These are phyloP conservation scores for Lycium barbarum DNA, from an alignment of 257 asterid species.

Conservation along the genomic window DNA sequence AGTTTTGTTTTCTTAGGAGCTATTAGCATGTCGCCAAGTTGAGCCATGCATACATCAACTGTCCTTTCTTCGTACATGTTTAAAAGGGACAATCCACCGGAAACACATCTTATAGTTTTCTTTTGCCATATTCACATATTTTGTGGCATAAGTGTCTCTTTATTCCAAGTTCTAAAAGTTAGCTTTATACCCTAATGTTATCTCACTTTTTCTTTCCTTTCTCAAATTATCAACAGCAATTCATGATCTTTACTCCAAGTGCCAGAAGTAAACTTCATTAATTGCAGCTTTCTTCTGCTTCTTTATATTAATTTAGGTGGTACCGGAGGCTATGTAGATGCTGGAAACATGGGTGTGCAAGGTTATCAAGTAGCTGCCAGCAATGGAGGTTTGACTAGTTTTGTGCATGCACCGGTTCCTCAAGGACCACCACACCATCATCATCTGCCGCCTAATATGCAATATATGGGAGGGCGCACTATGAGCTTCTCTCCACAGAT, in stretches of 20 bases:
- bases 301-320: slow-evolving; percentile 33
- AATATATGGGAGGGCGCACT: slow-evolving; percentile 58
- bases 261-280: background rate
- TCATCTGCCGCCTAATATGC: slow-evolving; percentile 57
- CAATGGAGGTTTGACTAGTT: slow-evolving; percentile 52
- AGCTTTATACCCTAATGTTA: too few relatives aligned
- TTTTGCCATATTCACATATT: background rate
- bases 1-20: background rate
- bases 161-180: background rate
- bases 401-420: slow-evolving; percentile 54
- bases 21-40: background rate
- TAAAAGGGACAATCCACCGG: background rate
- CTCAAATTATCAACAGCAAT: too few relatives aligned
- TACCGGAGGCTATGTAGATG: slow-evolving; percentile 51
- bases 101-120: background rate
- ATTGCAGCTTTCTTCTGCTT: background rate
- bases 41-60: background rate
- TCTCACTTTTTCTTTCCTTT: too few relatives aligned
- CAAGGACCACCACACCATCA: slow-evolving; percentile 58
- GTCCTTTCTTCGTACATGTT: background rate
- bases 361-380: slow-evolving; percentile 56
- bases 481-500: slow-evolving; percentile 58
- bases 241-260: too few relatives aligned
- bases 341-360: slow-evolving; percentile 54
- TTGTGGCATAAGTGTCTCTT: background rate